These are phyloP conservation scores for Hyaloscypha bicolor DNA, from an alignment of 495 filamentous ascomycete species.

Conservation along the genomic window DNA sequence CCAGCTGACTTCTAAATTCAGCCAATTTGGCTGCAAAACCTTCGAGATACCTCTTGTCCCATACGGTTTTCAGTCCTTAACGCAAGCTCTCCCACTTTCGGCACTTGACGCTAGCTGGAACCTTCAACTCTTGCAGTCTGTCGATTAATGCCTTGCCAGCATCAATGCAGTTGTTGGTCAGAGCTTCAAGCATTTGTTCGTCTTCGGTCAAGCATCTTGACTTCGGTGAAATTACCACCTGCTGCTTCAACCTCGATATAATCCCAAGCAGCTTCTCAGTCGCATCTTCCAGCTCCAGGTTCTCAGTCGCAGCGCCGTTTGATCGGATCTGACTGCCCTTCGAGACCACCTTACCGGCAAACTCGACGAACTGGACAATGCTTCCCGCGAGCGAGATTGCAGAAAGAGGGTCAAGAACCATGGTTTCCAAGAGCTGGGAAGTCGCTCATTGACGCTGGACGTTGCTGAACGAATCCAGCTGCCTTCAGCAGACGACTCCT, in stretches of 20 bases:
- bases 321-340: background rate
- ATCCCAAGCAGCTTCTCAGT: background rate
- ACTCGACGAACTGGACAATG: slow-evolving; percentile 44
- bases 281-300: background rate
- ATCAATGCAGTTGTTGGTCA: background rate
- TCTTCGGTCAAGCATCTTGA: background rate
- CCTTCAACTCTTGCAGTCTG: background rate
- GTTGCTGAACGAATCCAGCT: background rate
- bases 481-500: no score
- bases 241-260: no score
- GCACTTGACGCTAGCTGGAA: background rate
- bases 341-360: slow-evolving; percentile 34
- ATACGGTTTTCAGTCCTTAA: background rate
- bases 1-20: no score
- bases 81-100: background rate
- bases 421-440: no score
- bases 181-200: background rate
- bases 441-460: background rate
- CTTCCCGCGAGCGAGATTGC: slow-evolving; percentile 42
- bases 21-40: no score
- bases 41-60: no score
- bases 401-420: slow-evolving; percentile 43
- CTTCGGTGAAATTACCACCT: background rate
- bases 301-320: background rate
- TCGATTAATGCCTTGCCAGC: background rate